These are phyloP conservation scores for Larix sibirica DNA, from an alignment of 83 land plant genomes.

Conservation along the genomic window DNA sequence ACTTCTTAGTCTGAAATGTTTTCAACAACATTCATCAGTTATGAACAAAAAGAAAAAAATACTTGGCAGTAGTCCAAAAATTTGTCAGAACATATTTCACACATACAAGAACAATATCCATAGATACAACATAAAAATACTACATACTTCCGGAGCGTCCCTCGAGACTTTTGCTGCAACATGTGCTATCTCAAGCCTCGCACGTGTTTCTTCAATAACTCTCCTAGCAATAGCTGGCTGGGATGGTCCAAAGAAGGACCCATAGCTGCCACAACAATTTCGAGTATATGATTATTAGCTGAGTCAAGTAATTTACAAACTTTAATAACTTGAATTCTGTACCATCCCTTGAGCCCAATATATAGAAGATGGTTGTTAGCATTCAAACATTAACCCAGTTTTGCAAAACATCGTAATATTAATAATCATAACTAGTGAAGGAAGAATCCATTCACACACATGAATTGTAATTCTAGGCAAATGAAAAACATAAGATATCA, in stretches of 20 bases:
- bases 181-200: constrained; percentile 57
- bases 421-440: neutral
- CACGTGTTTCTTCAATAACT: constrained; percentile 79
- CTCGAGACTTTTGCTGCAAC: constrained; percentile 32
- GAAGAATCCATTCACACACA: neutral
- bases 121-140: neutral
- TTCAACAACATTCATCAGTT: neutral
- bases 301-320: neutral
- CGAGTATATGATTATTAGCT: neutral
- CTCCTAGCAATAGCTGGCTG: constrained; percentile 81
- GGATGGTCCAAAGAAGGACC: constrained; percentile 96
- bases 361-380: neutral
- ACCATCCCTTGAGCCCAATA: neutral
- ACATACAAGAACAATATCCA: neutral
- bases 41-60: neutral
- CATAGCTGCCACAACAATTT: constrained; percentile 56
- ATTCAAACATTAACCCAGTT: neutral
- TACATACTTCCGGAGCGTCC: constrained; percentile 18
- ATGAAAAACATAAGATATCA: neutral
- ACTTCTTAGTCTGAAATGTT: constrained; percentile 3
- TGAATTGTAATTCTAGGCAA: neutral
- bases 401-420: neutral
- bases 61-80: neutral
- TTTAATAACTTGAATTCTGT: neutral
- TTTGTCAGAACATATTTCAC: neutral